phyloP scores from a whole-genome alignment of 2,329 filamentous ascomycete genomes.

The Talaromyces albobiverticillius region DNA sequence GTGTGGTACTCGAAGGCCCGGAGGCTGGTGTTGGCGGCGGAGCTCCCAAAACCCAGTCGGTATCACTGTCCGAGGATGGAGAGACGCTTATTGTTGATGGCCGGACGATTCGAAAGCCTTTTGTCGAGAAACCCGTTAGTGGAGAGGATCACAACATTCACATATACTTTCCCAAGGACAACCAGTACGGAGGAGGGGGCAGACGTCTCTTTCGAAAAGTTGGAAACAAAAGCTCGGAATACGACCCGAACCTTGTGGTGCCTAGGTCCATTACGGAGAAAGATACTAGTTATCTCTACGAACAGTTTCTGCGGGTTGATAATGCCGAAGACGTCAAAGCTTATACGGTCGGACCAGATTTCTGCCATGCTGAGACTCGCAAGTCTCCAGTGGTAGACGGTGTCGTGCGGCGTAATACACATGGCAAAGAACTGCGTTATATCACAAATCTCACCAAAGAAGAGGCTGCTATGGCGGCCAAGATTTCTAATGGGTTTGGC shows the following conservation, averaged over 20 bases:
- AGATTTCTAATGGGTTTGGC: constrained; percentile 87
- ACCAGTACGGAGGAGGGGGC: constrained; percentile 78
- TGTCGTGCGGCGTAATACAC: constrained; percentile 89
- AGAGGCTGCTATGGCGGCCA: constrained; percentile 81
- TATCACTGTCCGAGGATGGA: constrained; percentile 85
- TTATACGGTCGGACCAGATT: constrained; percentile 89
- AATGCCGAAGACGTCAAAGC: constrained; percentile 98
- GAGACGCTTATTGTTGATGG: constrained; percentile 89
- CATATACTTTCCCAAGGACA: constrained; percentile 82
- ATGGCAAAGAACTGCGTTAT: constrained; percentile 95
- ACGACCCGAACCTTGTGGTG: constrained; percentile 69
- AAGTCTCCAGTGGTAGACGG: constrained; percentile 98
- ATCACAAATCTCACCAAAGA: constrained; percentile 79
- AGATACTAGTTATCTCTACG: constrained; percentile 86
- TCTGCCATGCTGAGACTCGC: constrained; percentile 93
- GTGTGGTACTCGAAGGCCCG: constrained; percentile 69
- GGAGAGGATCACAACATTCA: constrained; percentile 98
- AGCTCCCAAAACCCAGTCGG: constrained; percentile 57
- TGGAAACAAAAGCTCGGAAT: constrained; percentile 98
- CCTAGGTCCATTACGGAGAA: constrained; percentile 81
- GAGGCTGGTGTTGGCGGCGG: constrained; percentile 65
- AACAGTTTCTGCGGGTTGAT: constrained; percentile 94
- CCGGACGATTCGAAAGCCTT: constrained; percentile 77
- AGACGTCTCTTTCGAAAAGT: constrained; percentile 93
- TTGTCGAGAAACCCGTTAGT: constrained; percentile 97